Conservation (phyloP, 371 early-diverging fungal genomes). For the Sanchytrium tribonematis region DNA sequence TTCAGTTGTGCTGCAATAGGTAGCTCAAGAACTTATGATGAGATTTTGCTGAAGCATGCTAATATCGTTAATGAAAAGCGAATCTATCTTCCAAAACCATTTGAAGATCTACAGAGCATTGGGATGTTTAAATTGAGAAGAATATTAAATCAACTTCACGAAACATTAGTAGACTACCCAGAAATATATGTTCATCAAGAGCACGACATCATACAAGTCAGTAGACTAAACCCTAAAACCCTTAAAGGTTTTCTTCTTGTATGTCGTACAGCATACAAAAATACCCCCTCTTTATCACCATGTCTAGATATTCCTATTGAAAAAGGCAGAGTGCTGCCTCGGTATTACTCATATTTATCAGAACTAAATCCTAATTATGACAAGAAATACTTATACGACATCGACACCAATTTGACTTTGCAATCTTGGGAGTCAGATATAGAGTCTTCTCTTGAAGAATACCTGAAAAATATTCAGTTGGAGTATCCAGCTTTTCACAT, state of each 20-base stretch:
- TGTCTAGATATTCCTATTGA: no score
- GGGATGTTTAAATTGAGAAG: slow-evolving; percentile 26
- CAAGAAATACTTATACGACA: no score
- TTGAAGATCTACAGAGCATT: neutral
- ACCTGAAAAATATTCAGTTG: no score
- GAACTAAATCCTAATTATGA: no score
- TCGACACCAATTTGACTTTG: no score
- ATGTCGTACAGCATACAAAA: slow-evolving; percentile 47
- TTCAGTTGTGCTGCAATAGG: slow-evolving; percentile 71
- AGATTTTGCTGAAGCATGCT: slow-evolving; percentile 48
- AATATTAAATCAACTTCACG: slow-evolving; percentile 37
- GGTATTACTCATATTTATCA: no score
- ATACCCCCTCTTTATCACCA: no score
- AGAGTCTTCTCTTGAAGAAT: no score
- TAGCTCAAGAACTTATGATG: slow-evolving; percentile 84
- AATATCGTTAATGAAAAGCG: slow-evolving; percentile 63
- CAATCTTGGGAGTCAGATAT: no score
- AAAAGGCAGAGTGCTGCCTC: no score
- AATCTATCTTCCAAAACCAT: slow-evolving; percentile 19
- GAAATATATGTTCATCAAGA: slow-evolving; percentile 86
- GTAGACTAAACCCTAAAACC: slow-evolving; percentile 60
- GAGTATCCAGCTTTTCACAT: no score
- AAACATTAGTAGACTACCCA: slow-evolving; percentile 39
- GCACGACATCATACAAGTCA: slow-evolving; percentile 26
- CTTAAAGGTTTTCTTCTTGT: slow-evolving; percentile 68